phyloP scores from a whole-genome alignment of 2,329 filamentous ascomycete species.

The Byssothecium circinans region DNA sequence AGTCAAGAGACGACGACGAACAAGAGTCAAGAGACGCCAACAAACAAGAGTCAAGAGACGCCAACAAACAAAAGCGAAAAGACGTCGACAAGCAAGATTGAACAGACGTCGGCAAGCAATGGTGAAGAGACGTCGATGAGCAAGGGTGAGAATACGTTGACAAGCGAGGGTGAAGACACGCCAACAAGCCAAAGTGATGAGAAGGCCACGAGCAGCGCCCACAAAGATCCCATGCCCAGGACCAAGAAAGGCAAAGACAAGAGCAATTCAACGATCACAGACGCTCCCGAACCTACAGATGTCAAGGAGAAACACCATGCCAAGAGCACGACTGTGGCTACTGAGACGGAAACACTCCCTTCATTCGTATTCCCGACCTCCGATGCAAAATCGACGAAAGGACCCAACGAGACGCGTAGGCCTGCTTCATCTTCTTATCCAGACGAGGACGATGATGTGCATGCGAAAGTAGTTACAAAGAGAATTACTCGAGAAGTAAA shows the following conservation, averaged over 20 bases:
- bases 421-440: neutral
- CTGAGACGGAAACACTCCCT: too few relatives aligned
- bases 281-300: too few relatives aligned
- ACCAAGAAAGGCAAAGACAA: neutral
- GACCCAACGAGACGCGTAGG: neutral
- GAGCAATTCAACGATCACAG: too few relatives aligned
- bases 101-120: neutral
- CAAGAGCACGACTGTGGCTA: too few relatives aligned
- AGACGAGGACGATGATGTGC: neutral
- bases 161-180: too few relatives aligned
- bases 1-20: too few relatives aligned
- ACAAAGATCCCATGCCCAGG: neutral
- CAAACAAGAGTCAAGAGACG: neutral
- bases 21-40: neutral
- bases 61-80: neutral
- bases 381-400: too few relatives aligned
- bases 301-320: too few relatives aligned
- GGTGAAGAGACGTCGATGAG: neutral
- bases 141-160: too few relatives aligned
- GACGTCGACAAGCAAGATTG: too few relatives aligned
- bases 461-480: neutral
- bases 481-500: neutral
- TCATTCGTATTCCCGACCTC: too few relatives aligned
- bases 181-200: neutral
- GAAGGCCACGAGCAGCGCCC: neutral